These are phyloP conservation scores for Zhuliangozyma blackwelliae DNA, from an alignment of 1,139 yeast species.

Conservation along the genomic window DNA sequence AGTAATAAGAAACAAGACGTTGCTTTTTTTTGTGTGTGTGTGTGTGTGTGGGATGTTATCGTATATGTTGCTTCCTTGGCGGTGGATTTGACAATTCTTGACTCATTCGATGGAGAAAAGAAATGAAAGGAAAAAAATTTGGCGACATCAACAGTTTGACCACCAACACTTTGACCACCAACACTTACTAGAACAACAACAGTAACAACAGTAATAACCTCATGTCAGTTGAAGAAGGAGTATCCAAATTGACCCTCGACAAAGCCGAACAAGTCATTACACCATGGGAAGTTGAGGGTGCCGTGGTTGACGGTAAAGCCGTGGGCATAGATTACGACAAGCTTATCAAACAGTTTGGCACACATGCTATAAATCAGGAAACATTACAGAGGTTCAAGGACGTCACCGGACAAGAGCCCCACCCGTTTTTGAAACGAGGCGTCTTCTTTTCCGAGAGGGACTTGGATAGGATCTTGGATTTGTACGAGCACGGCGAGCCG, in stretches of 20 bases:
- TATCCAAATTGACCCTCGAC: slow-evolving; percentile 20
- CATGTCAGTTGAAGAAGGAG: slow-evolving; percentile 21
- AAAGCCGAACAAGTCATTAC: slow-evolving; percentile 70
- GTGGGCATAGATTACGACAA: slow-evolving; percentile 90
- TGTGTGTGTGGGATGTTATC: too few species aligned
- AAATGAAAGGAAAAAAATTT: too few species aligned
- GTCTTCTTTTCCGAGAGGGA: slow-evolving; percentile 93
- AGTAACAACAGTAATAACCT: background rate
- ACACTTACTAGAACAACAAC: too few species aligned
- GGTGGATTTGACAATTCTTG: too few species aligned
- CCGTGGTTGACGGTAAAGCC: slow-evolving; percentile 87
- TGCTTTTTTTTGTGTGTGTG: too few species aligned
- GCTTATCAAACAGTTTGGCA: slow-evolving; percentile 83
- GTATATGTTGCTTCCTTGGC: too few species aligned
- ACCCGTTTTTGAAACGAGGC: slow-evolving; percentile 85
- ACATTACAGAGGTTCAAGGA: slow-evolving; percentile 69
- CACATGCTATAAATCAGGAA: slow-evolving; percentile 65
- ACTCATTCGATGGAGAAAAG: too few species aligned
- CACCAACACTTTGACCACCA: too few species aligned
- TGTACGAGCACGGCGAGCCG: slow-evolving; percentile 92
- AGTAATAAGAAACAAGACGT: background rate
- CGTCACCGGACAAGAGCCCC: slow-evolving; percentile 92
- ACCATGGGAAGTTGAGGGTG: slow-evolving; percentile 99
- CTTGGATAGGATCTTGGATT: slow-evolving; percentile 69
- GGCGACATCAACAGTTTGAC: too few species aligned